Percentiles rank a stretch among this genome's conserved stretches.
phyloP scores from a whole-genome alignment of 768 basidiomycete species.

The Suillus paluster region DNA sequence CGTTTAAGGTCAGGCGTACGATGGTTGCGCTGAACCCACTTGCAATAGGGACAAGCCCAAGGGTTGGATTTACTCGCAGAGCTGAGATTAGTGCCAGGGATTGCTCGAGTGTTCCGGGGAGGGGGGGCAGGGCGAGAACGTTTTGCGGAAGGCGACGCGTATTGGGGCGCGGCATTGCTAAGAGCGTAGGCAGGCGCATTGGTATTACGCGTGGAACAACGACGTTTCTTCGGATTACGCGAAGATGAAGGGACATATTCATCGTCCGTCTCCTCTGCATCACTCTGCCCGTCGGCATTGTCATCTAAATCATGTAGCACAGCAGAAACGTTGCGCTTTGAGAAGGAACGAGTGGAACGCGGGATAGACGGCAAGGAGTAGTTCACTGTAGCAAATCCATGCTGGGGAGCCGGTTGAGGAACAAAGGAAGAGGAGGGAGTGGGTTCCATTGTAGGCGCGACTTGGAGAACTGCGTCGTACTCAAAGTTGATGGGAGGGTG shows the following conservation, averaged over 20 bases:
- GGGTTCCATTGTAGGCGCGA: conserved; percentile 1
- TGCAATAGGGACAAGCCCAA: conserved; percentile 52
- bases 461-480: background rate
- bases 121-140: conserved; percentile 39
- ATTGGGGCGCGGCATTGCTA: conserved; percentile 5
- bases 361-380: conserved; percentile 8
- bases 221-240: conserved; percentile 39
- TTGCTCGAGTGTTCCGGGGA: conserved; percentile 52
- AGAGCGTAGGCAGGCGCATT: background rate
- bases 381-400: conserved; percentile 6
- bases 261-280: conserved; percentile 46
- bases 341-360: conserved; percentile 21
- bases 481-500: conserved; percentile 9
- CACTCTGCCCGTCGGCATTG: conserved; percentile 41
- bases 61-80: conserved; percentile 36
- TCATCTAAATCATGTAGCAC: conserved; percentile 22
- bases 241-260: conserved; percentile 48
- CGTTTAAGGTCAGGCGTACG: conserved; percentile 64
- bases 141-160: conserved; percentile 17
- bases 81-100: conserved; percentile 22
- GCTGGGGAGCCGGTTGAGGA: background rate
- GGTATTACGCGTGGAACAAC: conserved; percentile 20
- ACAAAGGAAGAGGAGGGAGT: conserved; percentile 1
- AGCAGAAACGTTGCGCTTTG: conserved; percentile 4
- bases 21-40: conserved; percentile 50